Evolutionary conservation across 1,139 yeast genomes (phyloP).

Genomic region (Pneumocystis oryctolagi): DNA sequence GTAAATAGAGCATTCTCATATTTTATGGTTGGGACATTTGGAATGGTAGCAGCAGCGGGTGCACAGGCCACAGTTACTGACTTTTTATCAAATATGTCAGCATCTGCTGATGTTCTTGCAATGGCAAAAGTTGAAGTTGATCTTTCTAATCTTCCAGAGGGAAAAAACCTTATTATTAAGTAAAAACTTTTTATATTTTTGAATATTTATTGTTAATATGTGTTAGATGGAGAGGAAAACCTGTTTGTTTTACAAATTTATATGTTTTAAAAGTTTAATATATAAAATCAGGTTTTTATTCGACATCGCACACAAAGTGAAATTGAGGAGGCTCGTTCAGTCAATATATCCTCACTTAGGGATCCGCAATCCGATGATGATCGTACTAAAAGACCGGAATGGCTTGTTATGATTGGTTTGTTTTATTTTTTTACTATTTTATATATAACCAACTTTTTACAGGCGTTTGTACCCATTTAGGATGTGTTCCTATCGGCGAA

Average conservation of each 20-base stretch:
- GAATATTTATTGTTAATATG: neutral
- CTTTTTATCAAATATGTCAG: constrained; percentile 84
- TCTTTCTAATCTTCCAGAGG: constrained; percentile 86
- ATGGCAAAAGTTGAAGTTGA: constrained; percentile 99
- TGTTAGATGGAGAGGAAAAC: neutral
- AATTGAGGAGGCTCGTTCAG: constrained; percentile 82
- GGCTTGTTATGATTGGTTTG: constrained; percentile 98
- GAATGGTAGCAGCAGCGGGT: constrained; percentile 85
- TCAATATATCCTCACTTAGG: constrained; percentile 62
- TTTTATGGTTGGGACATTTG: constrained; percentile 96
- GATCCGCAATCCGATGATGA: constrained; percentile 89
- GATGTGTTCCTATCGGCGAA: constrained; percentile 99
- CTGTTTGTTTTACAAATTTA: constrained; percentile 13
- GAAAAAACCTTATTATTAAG: constrained; percentile 92
- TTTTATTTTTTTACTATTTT: constrained; percentile 29
- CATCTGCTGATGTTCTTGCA: constrained; percentile 97
- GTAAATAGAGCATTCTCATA: constrained; percentile 79
- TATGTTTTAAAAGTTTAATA: constrained; percentile 44
- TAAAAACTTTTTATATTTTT: neutral
- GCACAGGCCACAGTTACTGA: constrained; percentile 88
- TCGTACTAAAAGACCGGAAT: constrained; percentile 93
- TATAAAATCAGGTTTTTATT: constrained; percentile 98
- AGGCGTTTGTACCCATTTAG: constrained; percentile 58
- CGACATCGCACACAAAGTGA: constrained; percentile 95
- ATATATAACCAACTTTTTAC: neutral